phyloP scores from a whole-genome alignment of 306 rosid genomes.

The Trifolium fragiferum region DNA sequence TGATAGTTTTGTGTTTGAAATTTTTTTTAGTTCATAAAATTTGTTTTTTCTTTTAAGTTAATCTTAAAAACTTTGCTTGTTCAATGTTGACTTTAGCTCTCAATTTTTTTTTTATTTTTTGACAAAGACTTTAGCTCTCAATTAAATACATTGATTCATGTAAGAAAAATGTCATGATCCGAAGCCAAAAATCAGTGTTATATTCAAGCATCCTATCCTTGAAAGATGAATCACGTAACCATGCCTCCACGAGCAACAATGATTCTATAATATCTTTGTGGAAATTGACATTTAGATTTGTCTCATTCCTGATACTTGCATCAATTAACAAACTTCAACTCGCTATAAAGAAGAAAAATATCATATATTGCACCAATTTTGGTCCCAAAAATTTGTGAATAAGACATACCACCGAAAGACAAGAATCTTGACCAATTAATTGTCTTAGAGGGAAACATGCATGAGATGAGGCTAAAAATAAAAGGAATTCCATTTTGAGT shows the following conservation, averaged over 20 bases:
- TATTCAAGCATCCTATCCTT: conserved; percentile 31
- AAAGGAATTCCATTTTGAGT: not conserved
- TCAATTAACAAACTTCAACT: conserved; percentile 25
- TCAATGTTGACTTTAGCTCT: no score
- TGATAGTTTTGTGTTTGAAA: no score
- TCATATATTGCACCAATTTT: conserved; percentile 9
- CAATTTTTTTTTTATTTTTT: no score
- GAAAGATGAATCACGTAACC: conserved; percentile 43
- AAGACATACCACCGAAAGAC: conserved; percentile 40
- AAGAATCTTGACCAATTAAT: conserved; percentile 22
- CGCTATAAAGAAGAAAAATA: not conserved
- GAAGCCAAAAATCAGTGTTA: not conserved
- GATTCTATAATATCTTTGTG: conserved; percentile 32
- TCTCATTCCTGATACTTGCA: conserved; percentile 12
- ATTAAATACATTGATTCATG: not conserved
- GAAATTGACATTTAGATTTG: conserved; percentile 18
- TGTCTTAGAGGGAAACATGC: not conserved
- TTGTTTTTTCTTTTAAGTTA: no score
- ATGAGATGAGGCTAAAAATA: not conserved
- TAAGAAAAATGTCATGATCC: not conserved
- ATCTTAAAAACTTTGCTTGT: no score
- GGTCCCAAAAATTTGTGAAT: conserved; percentile 34
- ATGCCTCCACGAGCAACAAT: conserved; percentile 36
- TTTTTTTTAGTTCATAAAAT: no score
- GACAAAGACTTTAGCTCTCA: not conserved